Percentiles rank a stretch among this genome's conserved stretches.
These are phyloP conservation scores for Geotrichum carabidarum DNA, from an alignment of 1,139 yeast genomes.

Conservation along the genomic window DNA sequence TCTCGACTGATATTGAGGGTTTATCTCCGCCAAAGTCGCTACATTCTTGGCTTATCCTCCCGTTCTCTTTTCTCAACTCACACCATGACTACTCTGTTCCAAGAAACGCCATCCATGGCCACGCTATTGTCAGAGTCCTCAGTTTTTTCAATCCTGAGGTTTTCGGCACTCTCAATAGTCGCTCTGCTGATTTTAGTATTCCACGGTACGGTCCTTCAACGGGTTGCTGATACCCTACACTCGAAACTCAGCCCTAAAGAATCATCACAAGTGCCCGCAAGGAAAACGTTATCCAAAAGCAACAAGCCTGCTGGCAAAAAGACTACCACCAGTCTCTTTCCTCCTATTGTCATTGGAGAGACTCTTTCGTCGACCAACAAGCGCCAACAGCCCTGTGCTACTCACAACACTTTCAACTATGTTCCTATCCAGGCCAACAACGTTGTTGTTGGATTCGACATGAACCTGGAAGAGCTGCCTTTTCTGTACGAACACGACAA, in stretches of 20 bases:
- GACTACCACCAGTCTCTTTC: neutral
- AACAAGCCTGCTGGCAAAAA: neutral
- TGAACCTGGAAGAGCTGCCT: neutral
- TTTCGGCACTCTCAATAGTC: neutral
- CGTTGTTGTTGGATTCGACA: slow-evolving; percentile 1
- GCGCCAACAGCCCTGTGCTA: neutral
- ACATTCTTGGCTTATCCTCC: neutral
- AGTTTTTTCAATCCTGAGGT: neutral
- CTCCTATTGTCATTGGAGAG: slow-evolving; percentile 1
- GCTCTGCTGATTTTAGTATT: neutral
- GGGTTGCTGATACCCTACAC: neutral
- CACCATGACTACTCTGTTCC: neutral
- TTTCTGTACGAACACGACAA: neutral
- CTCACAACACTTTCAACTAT: slow-evolving; percentile 1
- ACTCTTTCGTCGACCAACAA: neutral
- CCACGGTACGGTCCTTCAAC: slow-evolving; percentile 3
- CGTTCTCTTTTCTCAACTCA: neutral
- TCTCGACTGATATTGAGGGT: neutral
- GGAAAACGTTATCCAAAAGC: neutral
- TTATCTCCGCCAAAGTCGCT: neutral
- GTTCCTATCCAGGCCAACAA: neutral
- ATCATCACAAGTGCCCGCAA: neutral
- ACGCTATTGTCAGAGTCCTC: neutral
- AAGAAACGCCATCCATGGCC: neutral
- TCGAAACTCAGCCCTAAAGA: neutral